Evolutionary conservation across 139 green algal genomes (phyloP).

Genomic region (Tetraselmis chui): DNA sequence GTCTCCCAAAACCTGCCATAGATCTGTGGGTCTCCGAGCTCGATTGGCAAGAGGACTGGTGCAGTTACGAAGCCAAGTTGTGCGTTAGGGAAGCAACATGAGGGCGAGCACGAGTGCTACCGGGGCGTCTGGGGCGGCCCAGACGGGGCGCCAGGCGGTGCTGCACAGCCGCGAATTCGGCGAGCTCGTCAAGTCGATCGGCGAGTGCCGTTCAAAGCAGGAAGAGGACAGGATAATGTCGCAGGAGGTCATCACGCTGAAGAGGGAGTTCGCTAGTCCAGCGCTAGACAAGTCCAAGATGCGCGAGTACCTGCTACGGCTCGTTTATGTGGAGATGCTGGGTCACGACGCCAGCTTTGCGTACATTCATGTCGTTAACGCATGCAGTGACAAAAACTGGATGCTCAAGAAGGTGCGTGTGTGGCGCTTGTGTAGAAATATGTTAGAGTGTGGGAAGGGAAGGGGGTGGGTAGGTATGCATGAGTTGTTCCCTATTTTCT

Average conservation of each 20-base stretch:
- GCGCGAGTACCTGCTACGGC: constrained; percentile 81
- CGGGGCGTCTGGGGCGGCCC: too few relatives aligned
- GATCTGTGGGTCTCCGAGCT: too few relatives aligned
- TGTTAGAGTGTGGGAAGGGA: too few relatives aligned
- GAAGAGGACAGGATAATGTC: constrained; percentile 81
- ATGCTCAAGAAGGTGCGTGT: constrained; percentile 58
- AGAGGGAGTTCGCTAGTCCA: constrained; percentile 62
- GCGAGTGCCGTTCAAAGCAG: constrained; percentile 66
- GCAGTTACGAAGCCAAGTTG: too few relatives aligned
- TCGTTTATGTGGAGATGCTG: constrained; percentile 98
- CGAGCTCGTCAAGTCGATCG: constrained; percentile 52
- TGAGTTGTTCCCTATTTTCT: too few relatives aligned
- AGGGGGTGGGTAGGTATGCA: too few relatives aligned
- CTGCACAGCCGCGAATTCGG: constrained; percentile 44
- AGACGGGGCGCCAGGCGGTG: constrained; percentile 10
- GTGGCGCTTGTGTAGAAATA: neutral
- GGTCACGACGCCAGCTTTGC: constrained; percentile 90
- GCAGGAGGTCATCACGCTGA: constrained; percentile 74
- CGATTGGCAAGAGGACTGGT: too few relatives aligned
- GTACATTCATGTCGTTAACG: constrained; percentile 78
- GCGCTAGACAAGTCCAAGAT: constrained; percentile 61
- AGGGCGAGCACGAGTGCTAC: too few relatives aligned
- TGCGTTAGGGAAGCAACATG: too few relatives aligned
- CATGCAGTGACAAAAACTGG: constrained; percentile 54
- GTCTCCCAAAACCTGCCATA: too few relatives aligned